Base-by-base conservation (phyloP, 331 rosid genomes). In the Malus hybrid region DNA sequence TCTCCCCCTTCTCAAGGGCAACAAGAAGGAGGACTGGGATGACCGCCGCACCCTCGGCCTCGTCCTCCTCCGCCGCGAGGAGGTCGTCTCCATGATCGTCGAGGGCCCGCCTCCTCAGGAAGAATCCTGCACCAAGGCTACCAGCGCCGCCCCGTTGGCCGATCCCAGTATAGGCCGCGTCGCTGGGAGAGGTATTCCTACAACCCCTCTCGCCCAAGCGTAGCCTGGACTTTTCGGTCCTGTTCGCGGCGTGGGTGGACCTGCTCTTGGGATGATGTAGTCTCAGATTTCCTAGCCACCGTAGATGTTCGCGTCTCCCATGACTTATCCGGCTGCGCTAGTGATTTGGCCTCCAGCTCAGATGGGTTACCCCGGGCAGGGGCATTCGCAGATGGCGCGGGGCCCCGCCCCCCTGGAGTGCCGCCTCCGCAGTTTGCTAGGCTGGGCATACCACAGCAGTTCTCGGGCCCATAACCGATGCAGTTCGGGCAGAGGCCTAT, bases 221-320 rank as follows among this genome's bases (percentile, higher is more conserved):
- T 93, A 92, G 80, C 99, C 99, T 0, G 96, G 97, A 0, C 93
- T 94, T 7, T 82, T 91, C 1, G 99, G 99, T 5, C 99, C 99
- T 0, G 97, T 92, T 16, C 95, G 93, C 0, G 97, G 97, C 3
- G 96, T 92, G 1, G 97, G 99, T 11, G 97, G 99, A 0, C 97
- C 99, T 0, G 97, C 99, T 18, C 97, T 97, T 0, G 92, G 93
- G 8, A 92, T 94, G 99, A 94, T 94, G 99, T 97, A 92, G 87
- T 93, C 99, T 0, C 97, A 91, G 89, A 92, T 95, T 76, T 81
- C 96, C 0, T 89, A 86, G 0, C 93, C 93, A 2, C 81, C 88
- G 0, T 86, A 93, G 79, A 77, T 94, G 5, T 81, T 87, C 0
- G 91, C 93, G 5, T 95, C 93, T 2, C 90, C 99, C 0, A 88